Conservation (phyloP, 2,329 filamentous ascomycete species). For the Neofusicoccum umdonicola region DNA sequence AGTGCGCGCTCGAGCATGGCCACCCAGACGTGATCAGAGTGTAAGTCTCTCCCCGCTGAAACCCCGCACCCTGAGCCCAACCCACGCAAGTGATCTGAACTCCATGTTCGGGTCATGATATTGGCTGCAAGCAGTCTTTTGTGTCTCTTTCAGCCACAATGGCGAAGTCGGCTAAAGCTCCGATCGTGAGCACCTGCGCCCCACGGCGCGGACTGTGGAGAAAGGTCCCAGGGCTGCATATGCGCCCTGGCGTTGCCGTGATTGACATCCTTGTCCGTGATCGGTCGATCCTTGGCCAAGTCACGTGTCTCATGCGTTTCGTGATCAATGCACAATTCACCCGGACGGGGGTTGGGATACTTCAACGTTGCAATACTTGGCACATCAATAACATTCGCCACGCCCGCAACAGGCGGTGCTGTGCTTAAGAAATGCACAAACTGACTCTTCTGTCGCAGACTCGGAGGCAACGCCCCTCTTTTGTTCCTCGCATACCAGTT, state of each 20-base stretch:
- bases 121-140: neutral
- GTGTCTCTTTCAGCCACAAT: neutral
- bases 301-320: conserved; percentile 4
- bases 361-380: neutral
- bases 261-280: conserved; percentile 12
- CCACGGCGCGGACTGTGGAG: neutral
- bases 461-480: conserved; percentile 40
- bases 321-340: conserved; percentile 2
- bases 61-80: conserved; percentile 1
- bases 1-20: conserved; percentile 45
- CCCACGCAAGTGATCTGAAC: conserved; percentile 8
- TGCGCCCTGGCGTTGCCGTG: conserved; percentile 8
- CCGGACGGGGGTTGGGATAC: neutral
- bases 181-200: neutral
- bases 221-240: neutral
- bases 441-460: conserved; percentile 15
- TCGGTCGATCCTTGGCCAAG: conserved; percentile 2
- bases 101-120: neutral
- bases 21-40: conserved; percentile 47
- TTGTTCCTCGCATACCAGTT: conserved; percentile 50
- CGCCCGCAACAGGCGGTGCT: neutral
- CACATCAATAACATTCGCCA: neutral
- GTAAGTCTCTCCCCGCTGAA: conserved; percentile 29
- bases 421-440: neutral
- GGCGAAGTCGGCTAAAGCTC: neutral